Base-by-base conservation (phyloP, 108 stramenopile species). In the Parietichytrium sp. region DNA sequence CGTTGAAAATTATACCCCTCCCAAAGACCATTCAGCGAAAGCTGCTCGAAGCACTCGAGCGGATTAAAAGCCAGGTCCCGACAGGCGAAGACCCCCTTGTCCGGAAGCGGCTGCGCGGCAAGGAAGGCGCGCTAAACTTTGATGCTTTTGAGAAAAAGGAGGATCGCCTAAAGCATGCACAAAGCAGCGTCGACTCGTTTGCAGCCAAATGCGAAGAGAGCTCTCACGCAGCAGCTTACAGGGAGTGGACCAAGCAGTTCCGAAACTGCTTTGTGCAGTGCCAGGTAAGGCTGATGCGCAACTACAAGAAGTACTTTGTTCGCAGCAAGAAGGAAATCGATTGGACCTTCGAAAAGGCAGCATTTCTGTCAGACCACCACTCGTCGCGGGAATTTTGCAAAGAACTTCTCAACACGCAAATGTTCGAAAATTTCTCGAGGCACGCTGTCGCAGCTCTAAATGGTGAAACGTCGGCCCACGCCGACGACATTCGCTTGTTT, bases 311-410 rank as follows among this genome's bases (percentile, higher is more conserved):
- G 0, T 72, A 25, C 42, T 45, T 72, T 27, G 61, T 72, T 1
- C 61, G 61, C 33, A 72, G 45, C 10, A 33, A n/a, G 33, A 33
- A 72, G 20, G 61, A 72, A 42, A 72, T 72, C 42, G 61, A 72
- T 25, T 72, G 61, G 61, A 72, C 29, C 42, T 72, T 72, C 45
- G 61, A 72, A 45, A 33, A 42, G 6, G 42, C 10, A 6, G 61
- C 61, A 42, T 72, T 72, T 45, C 25, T 72, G 3, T 33, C 61
- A 42, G 61, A 72, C 2, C 61, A 72, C 20, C 10, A 33, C 6
- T 72, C 61, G 33, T 72, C 61, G 6, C 61, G 61, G 15, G 61
- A 72, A 8, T 72, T 72, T 27, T 47, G 6, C 15, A 72, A 8
- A 0, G 38, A 45, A 10, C 45, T 72, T 20, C 42, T 72, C 33